Conservation (phyloP, 2,329 filamentous ascomycete species). For the Daldinia sp. region DNA sequence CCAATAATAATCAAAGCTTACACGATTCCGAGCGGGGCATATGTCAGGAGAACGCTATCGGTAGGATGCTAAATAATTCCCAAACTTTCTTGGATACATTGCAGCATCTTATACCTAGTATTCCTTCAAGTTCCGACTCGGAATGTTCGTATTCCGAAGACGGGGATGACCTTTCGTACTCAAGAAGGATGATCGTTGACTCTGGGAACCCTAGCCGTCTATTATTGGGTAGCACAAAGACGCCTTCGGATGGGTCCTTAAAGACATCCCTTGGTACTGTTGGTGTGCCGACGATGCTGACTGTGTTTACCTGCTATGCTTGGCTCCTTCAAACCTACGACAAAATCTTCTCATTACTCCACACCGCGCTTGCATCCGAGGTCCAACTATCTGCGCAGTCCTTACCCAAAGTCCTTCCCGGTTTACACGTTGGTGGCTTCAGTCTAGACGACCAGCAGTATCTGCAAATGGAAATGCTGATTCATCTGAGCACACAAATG, state of each 20-base stretch:
- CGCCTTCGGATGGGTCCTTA: background rate
- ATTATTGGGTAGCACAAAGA: background rate
- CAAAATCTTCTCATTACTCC: background rate
- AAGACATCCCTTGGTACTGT: background rate
- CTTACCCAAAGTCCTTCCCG: background rate
- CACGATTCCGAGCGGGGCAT: background rate
- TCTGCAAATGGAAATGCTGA: background rate
- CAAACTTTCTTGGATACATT: background rate
- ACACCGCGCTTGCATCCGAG: background rate
- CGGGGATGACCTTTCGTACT: background rate
- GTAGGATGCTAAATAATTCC: background rate
- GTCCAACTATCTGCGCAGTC: background rate
- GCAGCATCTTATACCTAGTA: background rate
- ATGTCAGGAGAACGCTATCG: background rate
- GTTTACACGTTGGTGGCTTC: background rate
- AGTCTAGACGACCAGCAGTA: background rate
- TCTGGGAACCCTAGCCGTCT: background rate
- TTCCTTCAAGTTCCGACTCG: background rate
- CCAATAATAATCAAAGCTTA: background rate
- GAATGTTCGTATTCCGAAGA: background rate
- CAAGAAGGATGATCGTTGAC: background rate
- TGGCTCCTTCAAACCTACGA: conserved; percentile 2
- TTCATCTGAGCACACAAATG: background rate
- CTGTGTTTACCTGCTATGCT: background rate
- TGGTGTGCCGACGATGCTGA: background rate